Base-by-base conservation (phyloP, 345 rosid species). In the Psidium friedrichsthalianum region DNA sequence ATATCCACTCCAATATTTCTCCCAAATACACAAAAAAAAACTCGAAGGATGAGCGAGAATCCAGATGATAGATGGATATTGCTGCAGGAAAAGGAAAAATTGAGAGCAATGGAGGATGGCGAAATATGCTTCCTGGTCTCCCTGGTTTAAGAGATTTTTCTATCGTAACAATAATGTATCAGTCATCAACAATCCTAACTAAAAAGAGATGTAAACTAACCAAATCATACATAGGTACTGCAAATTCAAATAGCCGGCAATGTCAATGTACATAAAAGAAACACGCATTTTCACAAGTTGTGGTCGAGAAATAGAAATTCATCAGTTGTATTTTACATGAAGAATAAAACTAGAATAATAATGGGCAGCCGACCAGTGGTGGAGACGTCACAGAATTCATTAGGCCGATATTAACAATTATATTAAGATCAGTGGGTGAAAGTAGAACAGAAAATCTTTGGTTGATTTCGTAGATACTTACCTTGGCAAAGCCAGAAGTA, bases 401-500 rank as follows among this genome's bases (percentile, higher is more conserved):
- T 29, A 64, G 32, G 9, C 47, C 2, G 5, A 47, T 9, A 36
- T 36, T 51, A 11, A 51, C 13, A 2, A 11, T 51, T 51, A 11
- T 51, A 51, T 51, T 29, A 20, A 69, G 24, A 47, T 69, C 25
- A 44, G 5, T 9, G 40, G 40, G 20, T 13, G 47, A 69, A 82
- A 82, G 54, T 56, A 82, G 49, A 82, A 51, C 80, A 69, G 80
- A 36, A 69, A 69, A 36, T 69, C 80, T 69, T 69, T 36, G 25
- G 40, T 47, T 18, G 16, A 18, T 18, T 44, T 40, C 22, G 52
- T 5, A 54, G 44, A 74, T 76, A 76, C 18, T 83, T 58, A 86
- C 88, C 88, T 84, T 84, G 12, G 84, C 84, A 59, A 84, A 85
- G 74, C 84, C 84, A 78, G 88, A 86, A 44, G 78, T 59, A 25